Conservation (phyloP, 805 yeast genomes). For the Suhomyces pyralidae region DNA sequence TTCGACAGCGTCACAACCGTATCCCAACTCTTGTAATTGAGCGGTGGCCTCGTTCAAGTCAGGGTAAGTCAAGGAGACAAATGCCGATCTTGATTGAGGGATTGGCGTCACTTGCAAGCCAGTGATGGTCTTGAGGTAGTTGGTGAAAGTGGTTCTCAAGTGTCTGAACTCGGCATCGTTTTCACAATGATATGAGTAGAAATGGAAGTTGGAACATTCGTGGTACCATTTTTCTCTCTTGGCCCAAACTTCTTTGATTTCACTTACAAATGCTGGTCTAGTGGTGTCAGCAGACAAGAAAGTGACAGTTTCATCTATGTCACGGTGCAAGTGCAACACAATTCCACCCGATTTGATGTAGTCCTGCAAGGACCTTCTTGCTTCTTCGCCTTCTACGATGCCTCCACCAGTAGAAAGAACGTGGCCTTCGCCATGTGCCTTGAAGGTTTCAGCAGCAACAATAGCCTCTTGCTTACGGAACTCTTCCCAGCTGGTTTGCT, state of each 20-base stretch:
- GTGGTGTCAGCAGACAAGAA: constrained; percentile 75
- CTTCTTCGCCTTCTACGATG: constrained; percentile 70
- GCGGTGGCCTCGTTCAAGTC: constrained; percentile 50
- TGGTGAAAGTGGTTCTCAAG: constrained; percentile 57
- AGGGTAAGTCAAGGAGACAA: constrained; percentile 68
- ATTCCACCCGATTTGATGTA: constrained; percentile 62
- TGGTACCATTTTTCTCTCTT: constrained; percentile 78
- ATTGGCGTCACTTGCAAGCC: constrained; percentile 45
- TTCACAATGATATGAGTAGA: constrained; percentile 72
- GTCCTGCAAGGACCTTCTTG: constrained; percentile 60
- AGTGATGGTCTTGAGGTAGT: constrained; percentile 57
- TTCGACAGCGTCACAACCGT: constrained; percentile 82
- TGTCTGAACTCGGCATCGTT: constrained; percentile 50
- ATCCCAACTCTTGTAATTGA: constrained; percentile 49
- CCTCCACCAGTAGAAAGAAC: constrained; percentile 97
- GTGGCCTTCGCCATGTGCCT: constrained; percentile 43
- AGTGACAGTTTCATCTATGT: constrained; percentile 71
- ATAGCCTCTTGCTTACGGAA: constrained; percentile 69
- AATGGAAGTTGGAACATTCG: constrained; percentile 74
- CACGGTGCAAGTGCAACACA: constrained; percentile 89
- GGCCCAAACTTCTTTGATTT: constrained; percentile 77
- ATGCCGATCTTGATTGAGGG: constrained; percentile 55
- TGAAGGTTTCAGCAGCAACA: constrained; percentile 51
- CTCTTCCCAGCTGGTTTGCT: constrained; percentile 77
- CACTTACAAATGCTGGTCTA: constrained; percentile 84